Evolutionary conservation across 306 rosid genomes (phyloP), one percentile per base, ranked within the genome.

Genomic region (Sechiopsis laciniata): DNA sequence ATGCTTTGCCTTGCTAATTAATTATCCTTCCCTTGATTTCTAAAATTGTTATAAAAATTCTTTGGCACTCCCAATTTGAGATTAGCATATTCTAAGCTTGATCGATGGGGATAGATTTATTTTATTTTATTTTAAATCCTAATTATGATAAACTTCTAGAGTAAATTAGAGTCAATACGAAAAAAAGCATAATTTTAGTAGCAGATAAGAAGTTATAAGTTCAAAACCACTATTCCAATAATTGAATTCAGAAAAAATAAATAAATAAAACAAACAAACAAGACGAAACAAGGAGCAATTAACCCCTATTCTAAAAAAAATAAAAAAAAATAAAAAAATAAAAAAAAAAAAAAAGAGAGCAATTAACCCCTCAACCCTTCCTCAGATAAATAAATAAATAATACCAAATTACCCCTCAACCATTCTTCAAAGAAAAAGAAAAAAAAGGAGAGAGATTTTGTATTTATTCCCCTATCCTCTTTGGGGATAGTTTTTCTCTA

Each of bases 41-140:
- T 29, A 61, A 16, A 29, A 61, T 16, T 12, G 42, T 61, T 8
- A 29, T 19, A 62, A 63, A 63, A 63, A 37, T n/a, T 63, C 51
- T 63, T n/a, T n/a, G 20, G 21, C 24, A 71, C 51, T 48, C 9
- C 9, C 58, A 10, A 26, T 8, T 53, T 24, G 50, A 62, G 50
- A 52, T 46, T 14, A 48, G 75, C 75, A 71, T 71, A 71, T 71
- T 71, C 61, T 46, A 71, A 24, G 26, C 75, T 71, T 51, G 75
- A 71, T 53, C 29, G 21, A 71, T 20, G 29, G 53, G 15, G 16
- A 40, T 65, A 14, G 16, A 19, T 40, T 40, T 45, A 8, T 8
- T 32, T 1, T 32, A 2, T 32, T 1, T 32, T 32, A 2, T 32
- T 32, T 32, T 32, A 32, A 32, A 32, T 32, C 67, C 60, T 55